A percentile compares a stretch with the other conserved stretches of the same genome.
These are phyloP conservation scores for Talaromyces sp. DNA, from an alignment of 2,329 filamentous ascomycete species.

Conservation along the genomic window DNA sequence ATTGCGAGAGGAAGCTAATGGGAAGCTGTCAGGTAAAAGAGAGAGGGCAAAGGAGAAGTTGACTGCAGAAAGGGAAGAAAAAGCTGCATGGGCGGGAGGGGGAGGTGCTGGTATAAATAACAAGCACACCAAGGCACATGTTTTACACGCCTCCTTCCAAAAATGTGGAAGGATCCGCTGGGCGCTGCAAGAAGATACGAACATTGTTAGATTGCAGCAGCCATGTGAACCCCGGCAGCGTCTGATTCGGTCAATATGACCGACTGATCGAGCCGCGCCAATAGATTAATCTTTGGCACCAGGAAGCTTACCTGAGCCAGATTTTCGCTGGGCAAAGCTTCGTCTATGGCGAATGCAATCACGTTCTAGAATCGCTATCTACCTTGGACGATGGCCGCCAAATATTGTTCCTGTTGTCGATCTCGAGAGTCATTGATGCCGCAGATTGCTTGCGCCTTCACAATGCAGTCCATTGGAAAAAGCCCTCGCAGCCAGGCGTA, in stretches of 20 bases:
- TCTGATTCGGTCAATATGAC: neutral
- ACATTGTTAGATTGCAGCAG: neutral
- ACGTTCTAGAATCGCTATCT: neutral
- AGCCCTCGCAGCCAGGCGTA: neutral
- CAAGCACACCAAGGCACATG: neutral
- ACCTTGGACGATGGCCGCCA: neutral
- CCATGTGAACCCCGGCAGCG: neutral
- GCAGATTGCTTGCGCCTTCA: neutral
- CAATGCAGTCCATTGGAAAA: neutral
- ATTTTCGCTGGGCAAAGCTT: neutral
- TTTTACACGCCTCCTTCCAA: neutral
- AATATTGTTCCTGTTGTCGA: neutral
- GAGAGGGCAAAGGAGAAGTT: neutral
- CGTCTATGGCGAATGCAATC: neutral
- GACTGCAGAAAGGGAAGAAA: neutral
- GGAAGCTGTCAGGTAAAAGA: neutral
- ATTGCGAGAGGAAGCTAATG: neutral
- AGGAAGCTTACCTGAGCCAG: slow-evolving; percentile 3
- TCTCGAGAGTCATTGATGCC: neutral
- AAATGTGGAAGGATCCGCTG: neutral
- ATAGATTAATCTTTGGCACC: neutral
- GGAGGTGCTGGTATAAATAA: neutral
- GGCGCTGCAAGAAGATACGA: neutral
- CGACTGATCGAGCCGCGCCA: neutral
- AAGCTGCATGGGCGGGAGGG: neutral